Evolutionary conservation across 139 green algal species (phyloP).

Genomic region (Picochlorum costavermella): DNA sequence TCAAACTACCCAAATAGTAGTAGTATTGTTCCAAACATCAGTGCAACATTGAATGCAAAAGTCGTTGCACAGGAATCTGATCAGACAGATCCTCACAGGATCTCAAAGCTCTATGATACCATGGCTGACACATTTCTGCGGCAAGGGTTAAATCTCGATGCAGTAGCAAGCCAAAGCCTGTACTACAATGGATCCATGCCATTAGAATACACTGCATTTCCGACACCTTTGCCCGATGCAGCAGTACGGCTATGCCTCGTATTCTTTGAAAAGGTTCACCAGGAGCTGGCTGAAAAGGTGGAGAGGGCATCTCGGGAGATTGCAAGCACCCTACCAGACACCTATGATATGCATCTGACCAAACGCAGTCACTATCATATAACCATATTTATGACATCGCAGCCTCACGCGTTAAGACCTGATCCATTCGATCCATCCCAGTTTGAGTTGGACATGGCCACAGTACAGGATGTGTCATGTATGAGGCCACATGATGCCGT

Average conservation of each 20-base stretch:
- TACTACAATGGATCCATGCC: slow-evolving; percentile 25
- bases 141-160: slow-evolving; percentile 30
- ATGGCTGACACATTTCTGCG: slow-evolving; percentile 25
- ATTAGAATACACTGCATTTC: slow-evolving; percentile 34
- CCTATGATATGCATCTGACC: slow-evolving; percentile 22
- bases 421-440: slow-evolving; percentile 4
- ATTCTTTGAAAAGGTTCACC: slow-evolving; percentile 28
- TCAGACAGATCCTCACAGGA: slow-evolving; percentile 19
- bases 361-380: slow-evolving; percentile 30
- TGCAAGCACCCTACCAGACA: slow-evolving; percentile 16
- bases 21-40: slow-evolving; percentile 25
- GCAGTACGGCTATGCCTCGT: slow-evolving; percentile 17
- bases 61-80: slow-evolving; percentile 19
- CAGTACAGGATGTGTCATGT: not conserved
- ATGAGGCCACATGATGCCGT: not conserved
- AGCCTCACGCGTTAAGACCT: slow-evolving; percentile 9
- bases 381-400: slow-evolving; percentile 23
- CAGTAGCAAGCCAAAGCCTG: slow-evolving; percentile 22
- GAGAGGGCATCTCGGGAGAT: slow-evolving; percentile 16
- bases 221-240: slow-evolving; percentile 21
- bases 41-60: slow-evolving; percentile 24
- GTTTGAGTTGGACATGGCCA: not conserved
- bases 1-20: not conserved
- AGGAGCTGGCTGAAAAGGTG: slow-evolving; percentile 1
- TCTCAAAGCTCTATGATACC: slow-evolving; percentile 28